Percentiles rank a stretch among this genome's conserved stretches.
phyloP scores from a whole-genome alignment of 176 grass and related monocot genomes.

The Oropetium thomaeum region DNA sequence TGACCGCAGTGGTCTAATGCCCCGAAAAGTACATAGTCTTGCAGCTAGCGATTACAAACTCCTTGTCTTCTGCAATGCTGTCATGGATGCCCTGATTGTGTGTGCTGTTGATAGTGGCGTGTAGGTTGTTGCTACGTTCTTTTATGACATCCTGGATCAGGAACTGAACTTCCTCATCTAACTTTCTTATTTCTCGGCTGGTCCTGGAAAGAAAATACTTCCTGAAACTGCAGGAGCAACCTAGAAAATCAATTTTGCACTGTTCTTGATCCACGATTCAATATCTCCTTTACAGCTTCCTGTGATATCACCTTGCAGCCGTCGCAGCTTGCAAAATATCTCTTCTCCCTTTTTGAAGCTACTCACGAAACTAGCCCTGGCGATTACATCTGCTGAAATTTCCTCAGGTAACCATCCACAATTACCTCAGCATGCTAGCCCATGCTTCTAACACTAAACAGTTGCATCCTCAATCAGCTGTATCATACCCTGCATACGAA shows the following conservation, averaged over 20 bases:
- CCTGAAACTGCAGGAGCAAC: background rate
- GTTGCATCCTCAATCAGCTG: constrained; percentile 52
- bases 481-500: constrained; percentile 51
- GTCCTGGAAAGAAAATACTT: constrained; percentile 55
- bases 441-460: constrained; percentile 46
- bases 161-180: constrained; percentile 42
- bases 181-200: constrained; percentile 52
- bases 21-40: constrained; percentile 73
- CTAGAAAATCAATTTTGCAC: background rate
- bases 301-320: constrained; percentile 51
- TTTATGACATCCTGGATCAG: constrained; percentile 51
- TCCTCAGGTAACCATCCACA: constrained; percentile 54
- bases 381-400: constrained; percentile 64
- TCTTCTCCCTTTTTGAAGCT: constrained; percentile 68
- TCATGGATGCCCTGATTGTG: background rate
- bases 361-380: constrained; percentile 68
- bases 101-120: constrained; percentile 47
- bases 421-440: constrained; percentile 69
- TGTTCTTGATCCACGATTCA: constrained; percentile 20
- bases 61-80: constrained; percentile 5
- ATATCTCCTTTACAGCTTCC: constrained; percentile 31
- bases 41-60: constrained; percentile 62
- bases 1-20: constrained; percentile 49
- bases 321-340: constrained; percentile 59
- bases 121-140: constrained; percentile 31